phyloP scores from a whole-genome alignment of 495 filamentous ascomycete genomes.

The Aspergillus coremiiformis region DNA sequence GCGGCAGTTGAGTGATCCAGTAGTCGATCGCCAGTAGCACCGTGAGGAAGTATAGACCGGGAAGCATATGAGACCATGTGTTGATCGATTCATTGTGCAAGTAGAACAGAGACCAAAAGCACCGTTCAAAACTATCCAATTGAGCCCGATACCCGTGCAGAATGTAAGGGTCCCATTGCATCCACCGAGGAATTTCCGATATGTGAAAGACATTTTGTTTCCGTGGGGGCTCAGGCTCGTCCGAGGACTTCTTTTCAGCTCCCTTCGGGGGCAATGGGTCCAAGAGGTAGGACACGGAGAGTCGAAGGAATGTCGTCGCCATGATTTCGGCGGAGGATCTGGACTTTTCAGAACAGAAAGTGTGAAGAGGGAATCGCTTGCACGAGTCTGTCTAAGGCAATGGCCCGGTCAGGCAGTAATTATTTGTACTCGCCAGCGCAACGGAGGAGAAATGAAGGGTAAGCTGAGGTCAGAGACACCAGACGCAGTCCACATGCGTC shows the following conservation, averaged over 20 bases:
- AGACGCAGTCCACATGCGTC: too few species aligned
- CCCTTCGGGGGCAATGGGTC: background rate
- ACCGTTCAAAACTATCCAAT: background rate
- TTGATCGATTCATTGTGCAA: conserved; percentile 4
- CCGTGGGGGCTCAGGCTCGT: background rate
- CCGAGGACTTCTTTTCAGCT: background rate
- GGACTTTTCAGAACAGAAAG: too few species aligned
- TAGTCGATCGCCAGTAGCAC: background rate
- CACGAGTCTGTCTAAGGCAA: too few species aligned
- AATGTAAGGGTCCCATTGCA: background rate
- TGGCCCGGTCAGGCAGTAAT: too few species aligned
- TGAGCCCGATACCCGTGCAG: background rate
- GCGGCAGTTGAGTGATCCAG: background rate
- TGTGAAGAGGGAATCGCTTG: too few species aligned
- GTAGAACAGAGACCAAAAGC: conserved; percentile 3
- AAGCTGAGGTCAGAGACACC: too few species aligned
- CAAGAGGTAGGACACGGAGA: background rate
- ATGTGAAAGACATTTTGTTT: background rate
- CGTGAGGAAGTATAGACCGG: background rate
- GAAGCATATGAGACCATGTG: conserved; percentile 2
- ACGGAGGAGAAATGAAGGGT: too few species aligned
- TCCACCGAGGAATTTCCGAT: background rate
- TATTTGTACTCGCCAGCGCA: too few species aligned
- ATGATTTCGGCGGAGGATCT: background rate
- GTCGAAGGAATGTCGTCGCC: background rate